Base-by-base conservation (phyloP, 1,139 yeast genomes). In the Meyerozyma carpophila region DNA sequence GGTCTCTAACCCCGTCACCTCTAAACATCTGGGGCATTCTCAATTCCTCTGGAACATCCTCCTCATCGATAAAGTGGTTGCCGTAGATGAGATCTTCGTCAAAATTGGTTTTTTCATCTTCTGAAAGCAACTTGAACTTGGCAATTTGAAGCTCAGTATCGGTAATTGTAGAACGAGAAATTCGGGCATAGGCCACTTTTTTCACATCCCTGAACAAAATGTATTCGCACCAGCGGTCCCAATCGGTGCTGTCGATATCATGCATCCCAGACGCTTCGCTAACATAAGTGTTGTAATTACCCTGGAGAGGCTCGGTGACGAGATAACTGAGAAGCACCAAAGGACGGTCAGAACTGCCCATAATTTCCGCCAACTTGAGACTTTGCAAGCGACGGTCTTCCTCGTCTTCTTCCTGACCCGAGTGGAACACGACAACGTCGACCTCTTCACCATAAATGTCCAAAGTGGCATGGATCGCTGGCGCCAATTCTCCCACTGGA, bases 161-260 rank as follows among this genome's bases (percentile, higher is more conserved):
- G 1, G 98, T 93, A 52, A 93, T 91, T 2, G 96, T 84, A 8
- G 95, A 88, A 59, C 98, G 79, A 40, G 95, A 84, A 36, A 93
- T 85, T 62, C 98, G 81, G 2, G 98, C 98, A 61, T 93, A 93
- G 1, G 95, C 98, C 2, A 87, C 81, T 63, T 96, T 85, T 62
- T 81, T 84, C 65, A 93, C 70, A 47, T 85, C 84, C 62, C 93
- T 86, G 76, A 85, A 93, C 52, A 93, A 69, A 50, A 93, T 90
- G 66, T 93, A 93, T 66, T 93, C 95, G 68, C 98, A 93, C 98
- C 98, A 93, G 68, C 98, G 80, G 61, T 93, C 98, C 85, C 94
- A 88, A 62, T 93, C 98, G 9, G 85, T 73, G 42, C 91, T 84
- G 61, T 93, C 98, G 52, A 93, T 90, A 62, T 93, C 98, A 54